Evolutionary conservation across 1,139 yeast species (phyloP), one percentile per base, ranked within the genome.

Genomic region (Pichia sp.): DNA sequence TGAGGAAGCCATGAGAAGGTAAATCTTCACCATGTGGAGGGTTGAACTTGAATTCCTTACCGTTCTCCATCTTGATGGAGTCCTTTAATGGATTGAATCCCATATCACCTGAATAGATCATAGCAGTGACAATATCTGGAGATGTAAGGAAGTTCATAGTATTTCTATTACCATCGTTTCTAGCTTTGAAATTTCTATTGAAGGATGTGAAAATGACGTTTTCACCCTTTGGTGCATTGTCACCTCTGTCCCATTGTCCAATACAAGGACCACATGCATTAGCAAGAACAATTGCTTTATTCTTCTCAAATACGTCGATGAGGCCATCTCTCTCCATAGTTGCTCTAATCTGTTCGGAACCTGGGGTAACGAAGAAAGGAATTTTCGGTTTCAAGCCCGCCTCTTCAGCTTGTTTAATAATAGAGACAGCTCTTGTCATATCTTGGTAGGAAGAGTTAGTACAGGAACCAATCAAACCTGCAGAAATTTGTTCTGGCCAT

Each of bases 201-300:
- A 87, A 91, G 12, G 96, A 85, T 18, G 97, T 85, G 66, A 91
- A 82, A 44, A 91, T 91, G 37, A 96, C 86, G 56, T 88, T 88
- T 35, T 76, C 69, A 37, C 72, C 74, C 59, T 81, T 80, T 35
- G 80, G 69, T 34, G 80, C 71, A 45, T 68, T 69, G 37, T 58
- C 63, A 29, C 61, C 61, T 64, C 98, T 78, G 59, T 87, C 96
- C 98, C 98, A 91, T 67, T 91, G 97, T 36, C 98, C 98, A 55
- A 91, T 91, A 69, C 98, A 91, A 47, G 97, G 98, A 41, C 98
- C 98, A 69, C 98, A 91, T 13, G 98, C 98, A 56, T 91, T 91
- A 29, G 97, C 96, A 47, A 91, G 69, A 14, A 91, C 96, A 37
- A 77, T 70, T 34, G 95, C 97, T 39, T 96, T 96, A 52, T 80